Conservation (phyloP, 2,329 filamentous ascomycete genomes). For the Spiromastix sp. region DNA sequence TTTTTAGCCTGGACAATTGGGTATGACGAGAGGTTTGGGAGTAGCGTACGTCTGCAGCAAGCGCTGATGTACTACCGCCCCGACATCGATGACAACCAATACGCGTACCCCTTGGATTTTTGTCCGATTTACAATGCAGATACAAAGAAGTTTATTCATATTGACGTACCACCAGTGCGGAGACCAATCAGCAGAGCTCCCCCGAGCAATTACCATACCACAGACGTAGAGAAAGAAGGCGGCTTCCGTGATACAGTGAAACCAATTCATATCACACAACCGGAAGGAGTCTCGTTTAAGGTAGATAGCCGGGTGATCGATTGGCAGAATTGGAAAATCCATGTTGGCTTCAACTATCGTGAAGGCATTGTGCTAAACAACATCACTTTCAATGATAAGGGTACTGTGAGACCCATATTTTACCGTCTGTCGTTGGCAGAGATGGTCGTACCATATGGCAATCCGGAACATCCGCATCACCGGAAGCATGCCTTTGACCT, state of each 20-base stretch:
- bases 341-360: constrained; percentile 89
- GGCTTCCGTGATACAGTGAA: constrained; percentile 73
- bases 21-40: constrained; percentile 84
- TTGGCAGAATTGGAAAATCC: constrained; percentile 92
- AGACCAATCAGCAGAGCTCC: constrained; percentile 61
- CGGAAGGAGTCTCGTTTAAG: constrained; percentile 78
- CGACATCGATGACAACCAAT: constrained; percentile 75
- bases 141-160: constrained; percentile 67
- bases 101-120: constrained; percentile 85
- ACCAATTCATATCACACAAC: constrained; percentile 78
- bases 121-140: constrained; percentile 83
- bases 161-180: constrained; percentile 70
- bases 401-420: constrained; percentile 66
- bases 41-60: constrained; percentile 68
- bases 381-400: constrained; percentile 80
- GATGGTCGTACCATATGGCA: constrained; percentile 76
- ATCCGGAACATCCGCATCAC: constrained; percentile 39
- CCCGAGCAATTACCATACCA: constrained; percentile 70
- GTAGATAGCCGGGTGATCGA: constrained; percentile 62
- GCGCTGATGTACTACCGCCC: constrained; percentile 94
- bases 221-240: constrained; percentile 59
- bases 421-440: constrained; percentile 82
- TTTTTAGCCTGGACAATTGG: constrained; percentile 76
- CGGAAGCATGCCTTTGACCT: constrained; percentile 39
- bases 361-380: constrained; percentile 87